These are phyloP conservation scores for Penicillium longicatenatum DNA, from an alignment of 495 filamentous ascomycete genomes.

Conservation along the genomic window DNA sequence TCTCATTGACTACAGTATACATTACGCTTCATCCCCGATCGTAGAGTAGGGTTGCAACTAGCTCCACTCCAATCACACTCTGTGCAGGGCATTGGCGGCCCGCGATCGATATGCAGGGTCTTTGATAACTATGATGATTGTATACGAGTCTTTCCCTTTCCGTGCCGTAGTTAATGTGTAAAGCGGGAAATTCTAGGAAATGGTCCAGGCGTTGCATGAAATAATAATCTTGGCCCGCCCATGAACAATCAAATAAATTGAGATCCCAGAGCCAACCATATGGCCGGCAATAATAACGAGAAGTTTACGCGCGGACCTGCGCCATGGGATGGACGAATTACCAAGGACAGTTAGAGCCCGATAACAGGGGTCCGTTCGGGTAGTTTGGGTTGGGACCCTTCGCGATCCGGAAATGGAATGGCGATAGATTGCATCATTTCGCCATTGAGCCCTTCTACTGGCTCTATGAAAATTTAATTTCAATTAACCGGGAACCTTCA, in stretches of 20 bases:
- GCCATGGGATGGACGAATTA: not conserved
- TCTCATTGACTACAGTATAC: not conserved
- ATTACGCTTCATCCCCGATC: not conserved
- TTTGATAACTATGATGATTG: not conserved
- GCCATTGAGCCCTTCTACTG: not conserved
- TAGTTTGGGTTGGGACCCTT: not conserved
- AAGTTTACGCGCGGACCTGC: too few relatives aligned
- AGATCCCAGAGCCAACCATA: not conserved
- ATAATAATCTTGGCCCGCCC: not conserved
- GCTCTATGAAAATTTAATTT: not conserved
- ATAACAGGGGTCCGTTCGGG: not conserved
- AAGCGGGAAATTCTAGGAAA: not conserved
- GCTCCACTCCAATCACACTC: not conserved
- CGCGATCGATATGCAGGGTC: not conserved
- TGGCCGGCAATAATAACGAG: not conserved
- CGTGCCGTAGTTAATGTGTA: not conserved
- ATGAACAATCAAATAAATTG: not conserved
- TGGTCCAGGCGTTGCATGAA: not conserved
- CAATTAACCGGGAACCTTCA: not conserved
- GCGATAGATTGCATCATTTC: slow-evolving; percentile 21
- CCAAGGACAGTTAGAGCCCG: not conserved
- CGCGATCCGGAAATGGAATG: slow-evolving; percentile 7
- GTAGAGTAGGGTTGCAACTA: not conserved
- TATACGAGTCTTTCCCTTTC: not conserved
- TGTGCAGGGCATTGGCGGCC: not conserved